Evolutionary conservation across 176 grass and related monocot species (phyloP).

Genomic region (Carex pumila): DNA sequence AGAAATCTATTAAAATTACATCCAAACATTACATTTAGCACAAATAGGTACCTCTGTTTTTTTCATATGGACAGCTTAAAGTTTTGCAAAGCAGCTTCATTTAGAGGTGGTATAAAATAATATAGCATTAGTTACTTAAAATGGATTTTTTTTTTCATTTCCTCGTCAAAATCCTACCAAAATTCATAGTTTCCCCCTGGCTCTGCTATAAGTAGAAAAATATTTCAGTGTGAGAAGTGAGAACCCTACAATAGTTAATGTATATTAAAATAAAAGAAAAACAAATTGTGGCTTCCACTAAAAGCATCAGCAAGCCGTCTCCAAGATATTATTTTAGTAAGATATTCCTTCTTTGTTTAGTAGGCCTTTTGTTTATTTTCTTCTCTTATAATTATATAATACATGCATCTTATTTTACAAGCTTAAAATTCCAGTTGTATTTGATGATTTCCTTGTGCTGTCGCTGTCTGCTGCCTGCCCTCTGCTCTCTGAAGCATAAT

Average conservation of each 20-base stretch:
- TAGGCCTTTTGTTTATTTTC: background rate
- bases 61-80: background rate
- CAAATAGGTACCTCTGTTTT: background rate
- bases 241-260: background rate
- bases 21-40: background rate
- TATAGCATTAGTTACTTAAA: background rate
- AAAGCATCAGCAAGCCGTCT: background rate
- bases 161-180: background rate
- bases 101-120: background rate
- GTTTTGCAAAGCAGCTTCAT: background rate
- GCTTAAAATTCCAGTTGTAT: background rate
- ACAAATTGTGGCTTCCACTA: slow-evolving; percentile 1
- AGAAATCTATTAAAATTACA: background rate
- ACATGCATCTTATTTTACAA: background rate
- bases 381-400: background rate
- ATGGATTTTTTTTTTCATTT: background rate
- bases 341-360: background rate
- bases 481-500: background rate
- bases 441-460: background rate
- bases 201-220: background rate
- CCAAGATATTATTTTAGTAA: background rate
- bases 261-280: background rate
- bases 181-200: background rate
- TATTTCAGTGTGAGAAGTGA: background rate
- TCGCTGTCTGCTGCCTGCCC: background rate